Conservation (phyloP, 345 rosid genomes). For the Ceriops tagal region DNA sequence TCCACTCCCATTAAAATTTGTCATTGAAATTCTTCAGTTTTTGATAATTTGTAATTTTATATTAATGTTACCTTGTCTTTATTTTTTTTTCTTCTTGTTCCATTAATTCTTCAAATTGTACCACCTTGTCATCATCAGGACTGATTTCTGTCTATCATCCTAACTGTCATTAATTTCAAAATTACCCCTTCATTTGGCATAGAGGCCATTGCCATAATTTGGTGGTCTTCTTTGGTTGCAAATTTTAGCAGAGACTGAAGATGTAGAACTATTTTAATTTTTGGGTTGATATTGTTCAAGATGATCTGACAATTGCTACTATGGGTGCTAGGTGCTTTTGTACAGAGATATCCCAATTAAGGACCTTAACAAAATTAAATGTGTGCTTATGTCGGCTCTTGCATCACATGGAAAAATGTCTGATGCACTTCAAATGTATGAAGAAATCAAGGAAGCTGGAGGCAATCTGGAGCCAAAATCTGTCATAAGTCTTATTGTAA, state of each 20-base stretch:
- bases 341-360: conserved; percentile 42
- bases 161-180: neutral
- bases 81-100: neutral
- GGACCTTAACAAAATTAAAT: conserved; percentile 53
- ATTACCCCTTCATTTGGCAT: neutral
- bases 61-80: neutral
- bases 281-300: neutral
- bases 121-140: neutral
- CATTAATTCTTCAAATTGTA: neutral
- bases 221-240: neutral
- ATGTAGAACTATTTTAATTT: too few relatives aligned
- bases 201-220: neutral
- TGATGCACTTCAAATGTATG: conserved; percentile 62
- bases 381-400: conserved; percentile 60
- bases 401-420: conserved; percentile 55
- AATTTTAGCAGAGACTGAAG: neutral
- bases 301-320: conserved; percentile 6
- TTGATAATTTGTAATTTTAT: neutral
- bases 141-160: neutral
- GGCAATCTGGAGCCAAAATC: conserved; percentile 55
- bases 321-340: conserved; percentile 45
- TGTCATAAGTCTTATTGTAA: conserved; percentile 63
- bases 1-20: too few relatives aligned
- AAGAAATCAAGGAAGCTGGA: conserved; percentile 61
- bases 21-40: too few relatives aligned